Evolutionary conservation across 495 filamentous ascomycete genomes (phyloP).

Genomic region (Aspergillus taichungensis): DNA sequence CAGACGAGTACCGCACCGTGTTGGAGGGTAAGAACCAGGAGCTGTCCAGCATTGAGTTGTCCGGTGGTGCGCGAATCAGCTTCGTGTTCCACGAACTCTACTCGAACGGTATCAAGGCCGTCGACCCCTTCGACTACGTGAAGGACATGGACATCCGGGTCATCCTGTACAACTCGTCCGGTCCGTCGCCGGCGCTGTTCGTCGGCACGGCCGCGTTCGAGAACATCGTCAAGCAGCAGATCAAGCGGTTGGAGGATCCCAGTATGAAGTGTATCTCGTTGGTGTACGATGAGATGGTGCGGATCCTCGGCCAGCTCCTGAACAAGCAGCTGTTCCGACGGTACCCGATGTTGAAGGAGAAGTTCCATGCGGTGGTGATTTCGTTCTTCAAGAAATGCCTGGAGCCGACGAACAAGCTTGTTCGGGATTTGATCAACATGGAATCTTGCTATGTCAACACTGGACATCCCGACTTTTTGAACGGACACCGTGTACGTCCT

Average conservation of each 20-base stretch:
- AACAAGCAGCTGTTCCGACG: constrained; percentile 83
- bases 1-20: constrained; percentile 92
- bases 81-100: constrained; percentile 99
- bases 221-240: constrained; percentile 97
- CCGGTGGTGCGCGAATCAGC: constrained; percentile 95
- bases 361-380: constrained; percentile 91
- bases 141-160: constrained; percentile 98
- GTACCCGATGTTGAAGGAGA: constrained; percentile 92
- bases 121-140: constrained; percentile 94
- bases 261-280: constrained; percentile 93
- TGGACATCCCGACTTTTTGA: constrained; percentile 95
- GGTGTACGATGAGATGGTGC: constrained; percentile 95
- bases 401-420: constrained; percentile 96
- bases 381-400: constrained; percentile 95
- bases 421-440: constrained; percentile 88
- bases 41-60: constrained; percentile 86
- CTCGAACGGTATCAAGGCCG: constrained; percentile 94
- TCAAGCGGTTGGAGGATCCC: constrained; percentile 92
- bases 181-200: constrained; percentile 93
- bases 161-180: constrained; percentile 96
- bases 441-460: constrained; percentile 98
- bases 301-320: constrained; percentile 85
- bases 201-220: constrained; percentile 97
- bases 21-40: constrained; percentile 95
- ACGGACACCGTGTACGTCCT: constrained; percentile 68